Conservation (phyloP, 441 rosid species). For the Sinapis alba region DNA sequence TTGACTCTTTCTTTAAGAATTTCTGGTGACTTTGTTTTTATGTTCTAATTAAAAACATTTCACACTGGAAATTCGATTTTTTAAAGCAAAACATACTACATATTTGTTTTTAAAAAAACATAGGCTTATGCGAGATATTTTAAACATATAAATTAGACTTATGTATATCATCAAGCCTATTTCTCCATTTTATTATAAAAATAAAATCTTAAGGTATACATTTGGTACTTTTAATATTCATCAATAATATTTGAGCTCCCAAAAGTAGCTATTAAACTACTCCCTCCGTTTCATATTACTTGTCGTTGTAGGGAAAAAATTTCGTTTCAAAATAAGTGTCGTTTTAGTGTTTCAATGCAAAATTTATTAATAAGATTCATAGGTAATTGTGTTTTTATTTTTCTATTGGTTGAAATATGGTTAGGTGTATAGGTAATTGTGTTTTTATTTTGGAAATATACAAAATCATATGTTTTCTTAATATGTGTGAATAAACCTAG, state of each 20-base stretch:
- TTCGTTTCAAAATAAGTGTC: no score
- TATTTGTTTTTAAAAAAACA: neutral
- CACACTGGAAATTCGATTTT: neutral
- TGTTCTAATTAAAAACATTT: neutral
- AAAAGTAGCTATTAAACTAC: neutral
- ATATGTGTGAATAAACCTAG: no score
- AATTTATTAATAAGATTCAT: no score
- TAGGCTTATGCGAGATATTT: neutral
- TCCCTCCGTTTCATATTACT: no score
- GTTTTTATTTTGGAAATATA: no score
- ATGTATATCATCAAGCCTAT: neutral
- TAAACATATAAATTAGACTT: neutral
- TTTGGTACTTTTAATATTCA: neutral
- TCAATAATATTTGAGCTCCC: neutral
- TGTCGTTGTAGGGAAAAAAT: no score
- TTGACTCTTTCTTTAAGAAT: neutral
- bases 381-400: no score
- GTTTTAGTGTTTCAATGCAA: no score
- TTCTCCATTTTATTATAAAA: neutral
- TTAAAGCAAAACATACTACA: neutral
- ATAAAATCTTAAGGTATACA: neutral
- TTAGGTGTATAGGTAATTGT: no score
- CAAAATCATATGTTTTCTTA: no score
- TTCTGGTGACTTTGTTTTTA: neutral
- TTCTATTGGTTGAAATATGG: no score